Evolutionary conservation across 176 grass and related monocot species (phyloP), one percentile per base, ranked within the genome.

Genomic region (Phyllostachys edulis): DNA sequence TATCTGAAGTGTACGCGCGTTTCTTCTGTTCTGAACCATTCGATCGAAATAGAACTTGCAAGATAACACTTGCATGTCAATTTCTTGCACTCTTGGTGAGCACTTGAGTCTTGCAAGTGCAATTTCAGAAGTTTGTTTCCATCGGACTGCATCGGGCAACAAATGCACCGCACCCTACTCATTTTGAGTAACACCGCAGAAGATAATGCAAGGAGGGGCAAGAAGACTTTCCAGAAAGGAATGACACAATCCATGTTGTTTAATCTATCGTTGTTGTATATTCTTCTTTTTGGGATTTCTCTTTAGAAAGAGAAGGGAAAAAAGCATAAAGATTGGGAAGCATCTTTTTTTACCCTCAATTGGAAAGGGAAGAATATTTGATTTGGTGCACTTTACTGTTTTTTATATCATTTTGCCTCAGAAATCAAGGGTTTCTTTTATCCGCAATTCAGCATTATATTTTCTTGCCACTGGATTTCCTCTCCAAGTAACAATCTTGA

Each of bases 281-380:
- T 52, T n/a, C 78, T 38, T 76, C 14, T 47, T 79, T 50, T n/a
- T 50, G 6, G 39, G 40, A 63, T 52, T 54, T 27, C 27, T 69
- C 44, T 51, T 50, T 1, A 17, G 68, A 32, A 4, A 34, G 32
- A 34, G 32, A 34, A 34, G 32, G 32, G 8, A 59, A 39, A 39
- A 49, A 47, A 8, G 74, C 75, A 71, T 69, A 79, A 86, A 79
- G 54, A 7, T 27, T 41, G 44, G 15, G 11, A 52, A 73, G 67
- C 56, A 86, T 65, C 61, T 72, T 64, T 71, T 41, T 32, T 23
- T 49, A 21, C 27, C 32, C 16, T 27, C 56, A 29, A 39, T 20
- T 41, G 13, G 27, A 14, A 76, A 13, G 54, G 6, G 63, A 63
- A 40, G 84, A 80, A 80, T 73, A 73, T 41, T 51, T 64, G 67